Percentiles rank a stretch among this genome's conserved stretches.
Conservation (phyloP, 1,284 basidiomycete genomes). For the Fomes fomentarius region DNA sequence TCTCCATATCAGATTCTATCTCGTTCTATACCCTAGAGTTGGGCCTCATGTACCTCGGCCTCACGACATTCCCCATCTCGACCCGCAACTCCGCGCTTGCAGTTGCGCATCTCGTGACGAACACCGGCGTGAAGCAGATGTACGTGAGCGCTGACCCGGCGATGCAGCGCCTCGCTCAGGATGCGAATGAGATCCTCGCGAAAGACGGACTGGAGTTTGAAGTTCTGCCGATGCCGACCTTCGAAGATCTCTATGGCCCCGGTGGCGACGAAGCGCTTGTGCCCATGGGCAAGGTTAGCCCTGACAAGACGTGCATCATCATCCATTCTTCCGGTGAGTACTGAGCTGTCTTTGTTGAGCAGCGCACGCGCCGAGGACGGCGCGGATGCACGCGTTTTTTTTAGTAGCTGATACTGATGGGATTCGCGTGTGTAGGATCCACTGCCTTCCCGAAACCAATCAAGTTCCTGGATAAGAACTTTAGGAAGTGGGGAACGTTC, state of each 20-base stretch:
- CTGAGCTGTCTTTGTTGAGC: neutral
- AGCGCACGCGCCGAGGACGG: neutral
- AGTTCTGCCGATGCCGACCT: slow-evolving; percentile 24
- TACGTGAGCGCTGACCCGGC: slow-evolving; percentile 30
- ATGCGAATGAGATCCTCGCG: slow-evolving; percentile 13
- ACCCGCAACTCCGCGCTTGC: slow-evolving; percentile 42
- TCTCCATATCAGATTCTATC: slow-evolving; percentile 30
- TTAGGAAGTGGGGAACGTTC: no score
- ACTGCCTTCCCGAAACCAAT: neutral
- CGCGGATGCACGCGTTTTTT: neutral
- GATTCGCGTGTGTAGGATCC: neutral
- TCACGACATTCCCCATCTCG: slow-evolving; percentile 40
- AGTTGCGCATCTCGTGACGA: slow-evolving; percentile 38
- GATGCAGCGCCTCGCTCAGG: slow-evolving; percentile 19
- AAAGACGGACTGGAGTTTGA: slow-evolving; percentile 13
- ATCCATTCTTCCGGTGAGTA: slow-evolving; percentile 24
- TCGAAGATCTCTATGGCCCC: slow-evolving; percentile 25
- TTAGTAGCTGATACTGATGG: neutral
- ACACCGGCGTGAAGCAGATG: slow-evolving; percentile 31
- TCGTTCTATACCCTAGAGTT: slow-evolving; percentile 31
- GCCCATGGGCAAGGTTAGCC: slow-evolving; percentile 18
- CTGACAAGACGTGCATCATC: slow-evolving; percentile 9
- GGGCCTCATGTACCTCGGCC: slow-evolving; percentile 32
- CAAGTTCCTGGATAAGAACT: no score
- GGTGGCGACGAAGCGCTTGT: slow-evolving; percentile 16